Evolutionary conservation across 768 basidiomycete species (phyloP), one percentile per base, ranked within the genome.

Genomic region (Suillus americanus): DNA sequence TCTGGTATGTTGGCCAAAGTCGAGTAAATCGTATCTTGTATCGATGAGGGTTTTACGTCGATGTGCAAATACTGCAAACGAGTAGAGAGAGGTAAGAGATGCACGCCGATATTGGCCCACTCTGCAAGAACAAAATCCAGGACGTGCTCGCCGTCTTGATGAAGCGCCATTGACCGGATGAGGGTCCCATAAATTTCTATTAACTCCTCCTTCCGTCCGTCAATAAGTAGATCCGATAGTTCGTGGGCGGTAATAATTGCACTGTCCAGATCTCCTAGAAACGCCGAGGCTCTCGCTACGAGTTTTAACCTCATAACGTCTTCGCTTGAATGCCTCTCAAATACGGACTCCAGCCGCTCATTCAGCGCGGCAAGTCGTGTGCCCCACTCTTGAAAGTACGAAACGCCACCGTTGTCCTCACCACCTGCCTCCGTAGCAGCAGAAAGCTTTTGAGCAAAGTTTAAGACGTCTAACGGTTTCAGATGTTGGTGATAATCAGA

Each of bases 81-180:
- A 18, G 20, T 40, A 13, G 57, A 59, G 10, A 59, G 57, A 13
- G 57, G 57, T 12, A 28, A n/a, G 25, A 18, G 38, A 64, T 65
- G n/a, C 23, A 37, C 53, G 41, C 62, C 41, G 53, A 75, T 66
- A 64, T 76, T 72, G 8, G 66, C 60, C 81, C 81, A 82, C 40
- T 85, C 76, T 38, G 70, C 67, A 41, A 79, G 65, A n/a, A 85
- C 66, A 35, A 80, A 72, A 55, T 80, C 76, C 41, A 86, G 68
- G 9, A 77, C 78, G 9, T 71, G 71, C 5, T 67, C 25, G 23
- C 77, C 67, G 55, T 75, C 78, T 33, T 70, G 72, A 63, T 75
- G 76, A 23, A 74, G 72, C 33, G 74, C 74, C 28, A 75, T 74
- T 18, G 79, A 79, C 16, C 74, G 70, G 43, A 83, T 59, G 13